Base-by-base conservation (phyloP, 495 filamentous ascomycete genomes). In the Elasticomyces elasticus region DNA sequence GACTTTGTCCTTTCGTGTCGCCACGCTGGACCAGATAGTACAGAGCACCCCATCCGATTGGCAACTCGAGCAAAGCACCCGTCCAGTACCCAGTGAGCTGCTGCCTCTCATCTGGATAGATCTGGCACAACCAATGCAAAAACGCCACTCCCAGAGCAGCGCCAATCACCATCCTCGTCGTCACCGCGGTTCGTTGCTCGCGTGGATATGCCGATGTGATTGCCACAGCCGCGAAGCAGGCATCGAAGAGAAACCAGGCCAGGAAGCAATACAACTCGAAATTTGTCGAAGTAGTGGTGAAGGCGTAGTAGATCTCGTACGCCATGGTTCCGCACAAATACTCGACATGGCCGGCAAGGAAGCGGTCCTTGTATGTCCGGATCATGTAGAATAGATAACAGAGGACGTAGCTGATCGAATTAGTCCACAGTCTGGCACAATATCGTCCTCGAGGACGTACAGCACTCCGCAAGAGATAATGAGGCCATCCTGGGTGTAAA, bases 381-480 rank as follows among this genome's bases (percentile, higher is more conserved):
- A 33, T 49, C 38, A 51, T 51, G 54, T 61, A 61, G 55, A 58
- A 58, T 11, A 58, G 27, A 43, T 61, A 61, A 54, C 58, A 61
- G 1, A 61, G 58, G 4, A 47, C 58, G 25, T 58, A 61, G 30
- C n/a, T n/a, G n/a, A n/a, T n/a, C n/a, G n/a, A n/a, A n/a, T n/a
- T n/a, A n/a, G n/a, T n/a, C n/a, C n/a, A n/a, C n/a, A n/a, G n/a
- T n/a, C n/a, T n/a, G n/a, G n/a, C n/a, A n/a, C n/a, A n/a, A n/a
- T n/a, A n/a, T n/a, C n/a, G n/a, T n/a, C n/a, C n/a, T n/a, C n/a
- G n/a, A n/a, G 31, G 31, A 37, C 31, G 31, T 37, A 37, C 17
- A 62, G 50, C 17, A 59, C 40, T 7, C 59, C 59, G 31, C 59
- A 62, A 19, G 55, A 19, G 25, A 62, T 51, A 23, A 62, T 62